phyloP scores from a whole-genome alignment of 768 basidiomycete genomes.

The Boletus rubescentipes region DNA sequence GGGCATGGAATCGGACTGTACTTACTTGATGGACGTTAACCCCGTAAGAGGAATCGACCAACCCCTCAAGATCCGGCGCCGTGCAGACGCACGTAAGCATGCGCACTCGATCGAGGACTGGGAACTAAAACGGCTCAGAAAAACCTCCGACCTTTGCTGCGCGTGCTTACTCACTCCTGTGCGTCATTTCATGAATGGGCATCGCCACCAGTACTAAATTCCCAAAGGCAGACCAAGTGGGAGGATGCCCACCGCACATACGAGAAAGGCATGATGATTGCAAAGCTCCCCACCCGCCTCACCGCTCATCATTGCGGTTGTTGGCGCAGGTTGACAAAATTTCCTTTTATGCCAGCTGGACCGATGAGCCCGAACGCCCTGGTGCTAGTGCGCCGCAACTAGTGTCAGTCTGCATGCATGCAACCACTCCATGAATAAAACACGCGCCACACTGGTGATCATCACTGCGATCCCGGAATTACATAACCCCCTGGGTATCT shows the following conservation, averaged over 20 bases:
- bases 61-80: background rate
- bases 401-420: background rate
- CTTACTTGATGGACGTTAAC: conserved; percentile 58
- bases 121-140: background rate
- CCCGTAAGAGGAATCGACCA: conserved; percentile 25
- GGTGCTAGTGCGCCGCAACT: background rate
- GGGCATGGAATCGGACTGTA: conserved; percentile 78
- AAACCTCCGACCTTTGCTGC: background rate
- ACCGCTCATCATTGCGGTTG: conserved; percentile 45
- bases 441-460: conserved; percentile 69
- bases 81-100: conserved; percentile 63
- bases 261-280: background rate
- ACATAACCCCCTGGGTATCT: conserved; percentile 51
- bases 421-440: conserved; percentile 8
- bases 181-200: conserved; percentile 71
- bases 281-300: conserved; percentile 26
- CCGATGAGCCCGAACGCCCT: conserved; percentile 73
- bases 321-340: conserved; percentile 61
- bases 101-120: conserved; percentile 66
- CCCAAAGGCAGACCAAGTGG: background rate
- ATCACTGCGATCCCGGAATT: conserved; percentile 78
- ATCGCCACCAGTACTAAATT: conserved; percentile 49
- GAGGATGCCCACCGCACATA: conserved; percentile 25
- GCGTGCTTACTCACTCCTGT: conserved; percentile 50
- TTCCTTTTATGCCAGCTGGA: conserved; percentile 56